Base-by-base conservation (phyloP, 176 grass and related monocot species). In the Elaeis guineensis region DNA sequence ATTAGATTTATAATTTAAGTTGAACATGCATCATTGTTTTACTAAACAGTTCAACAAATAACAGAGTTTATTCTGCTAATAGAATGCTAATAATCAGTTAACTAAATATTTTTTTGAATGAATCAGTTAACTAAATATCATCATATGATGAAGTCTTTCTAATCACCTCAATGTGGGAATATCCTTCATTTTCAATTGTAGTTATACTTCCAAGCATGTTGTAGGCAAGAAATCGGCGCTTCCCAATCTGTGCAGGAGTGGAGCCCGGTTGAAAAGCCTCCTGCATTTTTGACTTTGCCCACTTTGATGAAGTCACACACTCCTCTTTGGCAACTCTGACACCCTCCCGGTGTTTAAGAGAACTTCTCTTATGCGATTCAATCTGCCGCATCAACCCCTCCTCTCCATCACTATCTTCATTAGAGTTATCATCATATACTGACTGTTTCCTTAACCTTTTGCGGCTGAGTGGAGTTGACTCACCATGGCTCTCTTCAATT, bases 141-240 rank as follows among this genome's bases (percentile, higher is more conserved):
- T 14, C 11, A 14, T 4, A 25, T 12, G 26, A 25, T 28, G 19
- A 26, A 54, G 22, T 4, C 52, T 19, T 69, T 64, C 19, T 54
- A 51, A 59, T 73, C 52, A 90, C 92, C 83, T 96, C 92, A 49
- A 96, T 62, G 72, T 96, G 92, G 58, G 92, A 90, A 55, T 77
- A 73, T 0, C 83, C 87, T 17, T 96, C 92, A 70, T 90, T 96
- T 79, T 96, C 75, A 50, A 90, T 71, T 44, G 92, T 85, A 19
- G 92, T 96, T 57, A 96, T 77, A 76, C 75, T 82, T 32, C 92
- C 92, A 69, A 90, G 87, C 80, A 97, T 87, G 71, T 82, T 97
- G 65, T 91, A 97, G 51, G 78, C 81, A 24, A 97, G 82, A 75
- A 97, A 97, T 59, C 83, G 77, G 15, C 83, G 78, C 62, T 76